A percentile compares a stretch with the other conserved stretches of the same genome.
phyloP scores from a whole-genome alignment of 208 protist genomes.

The Phytomonas francai region DNA sequence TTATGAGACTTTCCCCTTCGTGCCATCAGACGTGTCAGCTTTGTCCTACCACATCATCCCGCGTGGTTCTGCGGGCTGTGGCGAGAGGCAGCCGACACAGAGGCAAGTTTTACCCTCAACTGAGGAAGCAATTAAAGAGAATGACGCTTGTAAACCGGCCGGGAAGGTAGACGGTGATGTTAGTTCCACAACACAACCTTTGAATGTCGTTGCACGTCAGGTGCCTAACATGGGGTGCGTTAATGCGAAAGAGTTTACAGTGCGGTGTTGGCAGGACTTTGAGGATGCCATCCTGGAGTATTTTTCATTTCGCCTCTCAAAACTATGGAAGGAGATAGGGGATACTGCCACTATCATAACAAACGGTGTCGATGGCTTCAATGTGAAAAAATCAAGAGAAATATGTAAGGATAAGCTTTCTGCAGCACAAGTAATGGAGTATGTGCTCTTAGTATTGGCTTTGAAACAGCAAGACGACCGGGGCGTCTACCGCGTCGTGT shows the following conservation, averaged over 20 bases:
- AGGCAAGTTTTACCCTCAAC: neutral
- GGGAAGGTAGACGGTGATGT: neutral
- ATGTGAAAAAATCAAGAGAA: constrained; percentile 1
- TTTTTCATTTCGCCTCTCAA: constrained; percentile 24
- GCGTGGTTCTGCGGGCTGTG: neutral
- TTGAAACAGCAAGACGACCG: constrained; percentile 59
- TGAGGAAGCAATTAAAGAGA: neutral
- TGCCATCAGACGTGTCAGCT: neutral
- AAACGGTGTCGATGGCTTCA: neutral
- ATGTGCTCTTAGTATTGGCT: constrained; percentile 58
- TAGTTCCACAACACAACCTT: neutral
- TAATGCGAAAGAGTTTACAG: constrained; percentile 26
- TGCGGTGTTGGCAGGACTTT: constrained; percentile 35
- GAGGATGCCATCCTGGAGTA: constrained; percentile 37
- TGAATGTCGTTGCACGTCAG: constrained; percentile 16
- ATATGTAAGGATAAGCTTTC: neutral
- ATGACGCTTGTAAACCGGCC: neutral
- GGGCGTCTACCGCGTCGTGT: constrained; percentile 35
- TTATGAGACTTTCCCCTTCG: constrained; percentile 32
- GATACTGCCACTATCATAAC: neutral
- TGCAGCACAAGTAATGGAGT: constrained; percentile 38
- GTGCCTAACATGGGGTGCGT: constrained; percentile 26
- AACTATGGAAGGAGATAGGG: neutral
- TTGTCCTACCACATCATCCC: neutral
- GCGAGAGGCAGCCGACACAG: no score